Conservation (phyloP, 108 stramenopile species). For the Cyclotella atomus region DNA sequence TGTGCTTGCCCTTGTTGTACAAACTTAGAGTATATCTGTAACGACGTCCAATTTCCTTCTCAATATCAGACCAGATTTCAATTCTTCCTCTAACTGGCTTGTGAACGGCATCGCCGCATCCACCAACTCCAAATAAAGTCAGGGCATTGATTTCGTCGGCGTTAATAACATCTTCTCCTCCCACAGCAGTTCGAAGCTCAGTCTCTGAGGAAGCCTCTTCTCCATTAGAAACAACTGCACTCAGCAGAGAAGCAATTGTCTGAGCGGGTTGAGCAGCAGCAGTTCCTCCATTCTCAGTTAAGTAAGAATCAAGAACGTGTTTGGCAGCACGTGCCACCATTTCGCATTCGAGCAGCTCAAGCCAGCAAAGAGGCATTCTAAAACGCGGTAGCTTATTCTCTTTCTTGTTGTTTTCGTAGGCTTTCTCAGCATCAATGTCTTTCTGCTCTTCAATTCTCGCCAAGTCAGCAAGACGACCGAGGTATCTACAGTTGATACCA, state of each 20-base stretch:
- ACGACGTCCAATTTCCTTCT: constrained; percentile 72
- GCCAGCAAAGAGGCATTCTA: constrained; percentile 88
- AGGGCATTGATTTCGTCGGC: constrained; percentile 57
- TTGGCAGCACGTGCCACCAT: constrained; percentile 95
- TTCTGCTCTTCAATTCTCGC: constrained; percentile 82
- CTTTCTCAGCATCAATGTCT: constrained; percentile 57
- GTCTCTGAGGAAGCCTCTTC: constrained; percentile 89
- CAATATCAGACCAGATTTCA: constrained; percentile 83
- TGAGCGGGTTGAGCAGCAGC: constrained; percentile 69
- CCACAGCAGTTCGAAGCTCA: constrained; percentile 34
- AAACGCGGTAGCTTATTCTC: constrained; percentile 48
- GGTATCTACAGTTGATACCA: constrained; percentile 96
- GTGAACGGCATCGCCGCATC: constrained; percentile 43
- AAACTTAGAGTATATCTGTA: constrained; percentile 74
- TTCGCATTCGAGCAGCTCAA: constrained; percentile 95
- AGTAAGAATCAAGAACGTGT: constrained; percentile 82
- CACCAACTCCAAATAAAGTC: constrained; percentile 52
- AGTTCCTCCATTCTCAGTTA: constrained; percentile 62
- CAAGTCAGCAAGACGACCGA: constrained; percentile 86
- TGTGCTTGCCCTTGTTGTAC: constrained; percentile 54
- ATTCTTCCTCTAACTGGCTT: constrained; percentile 41
- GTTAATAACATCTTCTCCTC: constrained; percentile 43
- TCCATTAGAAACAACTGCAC: constrained; percentile 78
- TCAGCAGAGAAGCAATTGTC: constrained; percentile 85
- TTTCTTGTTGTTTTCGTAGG: constrained; percentile 45